Evolutionary conservation across 1,284 basidiomycete species (phyloP).

Genomic region (Papiliotrema fonsecae): DNA sequence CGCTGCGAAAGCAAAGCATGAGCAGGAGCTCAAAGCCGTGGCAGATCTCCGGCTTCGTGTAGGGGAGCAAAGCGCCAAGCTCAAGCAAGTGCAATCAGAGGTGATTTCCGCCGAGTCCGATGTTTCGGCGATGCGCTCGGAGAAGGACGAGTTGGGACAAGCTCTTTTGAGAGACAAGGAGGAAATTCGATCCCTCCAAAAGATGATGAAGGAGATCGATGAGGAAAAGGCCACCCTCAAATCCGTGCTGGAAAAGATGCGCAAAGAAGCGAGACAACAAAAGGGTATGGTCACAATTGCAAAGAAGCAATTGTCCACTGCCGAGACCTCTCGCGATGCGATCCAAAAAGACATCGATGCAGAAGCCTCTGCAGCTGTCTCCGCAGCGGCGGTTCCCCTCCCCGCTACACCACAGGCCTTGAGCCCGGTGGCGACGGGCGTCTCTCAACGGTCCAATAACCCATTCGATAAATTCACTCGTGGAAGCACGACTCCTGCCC

Average conservation of each 20-base stretch:
- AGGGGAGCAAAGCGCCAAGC: conserved; percentile 65
- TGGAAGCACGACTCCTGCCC: conserved; percentile 14
- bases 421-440: conserved; percentile 47
- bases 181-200: conserved; percentile 80
- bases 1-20: conserved; percentile 61
- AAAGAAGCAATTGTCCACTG: conserved; percentile 84
- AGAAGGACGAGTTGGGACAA: conserved; percentile 90
- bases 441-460: conserved; percentile 72
- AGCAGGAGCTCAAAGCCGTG: conserved; percentile 74
- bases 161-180: conserved; percentile 87
- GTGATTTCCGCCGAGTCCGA: conserved; percentile 89
- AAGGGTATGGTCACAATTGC: conserved; percentile 91
- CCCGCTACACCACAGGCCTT: conserved; percentile 61
- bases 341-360: conserved; percentile 67
- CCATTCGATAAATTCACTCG: conserved; percentile 69
- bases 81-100: conserved; percentile 71
- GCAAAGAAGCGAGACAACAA: conserved; percentile 92
- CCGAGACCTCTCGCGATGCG: conserved; percentile 71
- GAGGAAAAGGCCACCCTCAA: conserved; percentile 69
- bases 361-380: conserved; percentile 50
- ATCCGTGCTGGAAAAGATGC: conserved; percentile 75
- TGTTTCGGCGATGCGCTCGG: conserved; percentile 77
- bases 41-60: conserved; percentile 68
- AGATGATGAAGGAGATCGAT: conserved; percentile 76
- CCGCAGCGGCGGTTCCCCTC: conserved; percentile 64